These are phyloP conservation scores for Orbilia quercus DNA, from an alignment of 2,329 filamentous ascomycete genomes.

Conservation along the genomic window DNA sequence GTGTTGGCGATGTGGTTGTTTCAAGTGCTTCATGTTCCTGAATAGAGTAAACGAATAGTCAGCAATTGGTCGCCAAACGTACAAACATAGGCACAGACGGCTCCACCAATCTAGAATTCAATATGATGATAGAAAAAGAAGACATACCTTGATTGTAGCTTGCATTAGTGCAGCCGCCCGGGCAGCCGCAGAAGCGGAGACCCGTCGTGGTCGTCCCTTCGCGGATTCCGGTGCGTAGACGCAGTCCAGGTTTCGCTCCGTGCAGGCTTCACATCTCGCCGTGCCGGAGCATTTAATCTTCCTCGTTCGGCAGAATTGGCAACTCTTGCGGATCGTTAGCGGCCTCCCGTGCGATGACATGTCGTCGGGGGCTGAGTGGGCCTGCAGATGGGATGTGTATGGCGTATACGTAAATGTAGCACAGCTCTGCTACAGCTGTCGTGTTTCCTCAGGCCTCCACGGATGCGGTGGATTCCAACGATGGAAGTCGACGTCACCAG, in stretches of 20 bases:
- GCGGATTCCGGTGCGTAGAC: conserved; percentile 55
- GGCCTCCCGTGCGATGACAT: conserved; percentile 51
- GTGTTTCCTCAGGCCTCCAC: not conserved
- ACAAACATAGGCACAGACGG: too few relatives aligned
- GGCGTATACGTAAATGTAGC: conserved; percentile 13
- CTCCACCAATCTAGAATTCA: conserved; percentile 4
- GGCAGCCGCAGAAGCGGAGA: conserved; percentile 51
- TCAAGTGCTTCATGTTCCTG: conserved; percentile 46
- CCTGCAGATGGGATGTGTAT: conserved; percentile 8
- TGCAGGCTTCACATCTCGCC: conserved; percentile 52
- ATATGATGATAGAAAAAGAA: not conserved
- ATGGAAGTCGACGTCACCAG: not conserved
- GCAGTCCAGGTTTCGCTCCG: conserved; percentile 53
- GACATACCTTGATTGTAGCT: conserved; percentile 47
- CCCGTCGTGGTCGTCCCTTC: conserved; percentile 46
- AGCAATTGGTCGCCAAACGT: conserved; percentile 5
- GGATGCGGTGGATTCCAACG: not conserved
- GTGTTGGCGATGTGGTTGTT: conserved; percentile 45
- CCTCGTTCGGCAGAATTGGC: conserved; percentile 50
- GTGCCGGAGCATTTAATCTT: conserved; percentile 55
- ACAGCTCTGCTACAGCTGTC: conserved; percentile 21
- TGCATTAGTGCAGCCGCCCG: conserved; percentile 49
- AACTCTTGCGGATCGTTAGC: conserved; percentile 50
- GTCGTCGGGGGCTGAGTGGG: conserved; percentile 26
- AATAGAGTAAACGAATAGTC: conserved; percentile 1